Base-by-base conservation (phyloP, 139 green algal genomes). In the Chlorella ohadii region DNA sequence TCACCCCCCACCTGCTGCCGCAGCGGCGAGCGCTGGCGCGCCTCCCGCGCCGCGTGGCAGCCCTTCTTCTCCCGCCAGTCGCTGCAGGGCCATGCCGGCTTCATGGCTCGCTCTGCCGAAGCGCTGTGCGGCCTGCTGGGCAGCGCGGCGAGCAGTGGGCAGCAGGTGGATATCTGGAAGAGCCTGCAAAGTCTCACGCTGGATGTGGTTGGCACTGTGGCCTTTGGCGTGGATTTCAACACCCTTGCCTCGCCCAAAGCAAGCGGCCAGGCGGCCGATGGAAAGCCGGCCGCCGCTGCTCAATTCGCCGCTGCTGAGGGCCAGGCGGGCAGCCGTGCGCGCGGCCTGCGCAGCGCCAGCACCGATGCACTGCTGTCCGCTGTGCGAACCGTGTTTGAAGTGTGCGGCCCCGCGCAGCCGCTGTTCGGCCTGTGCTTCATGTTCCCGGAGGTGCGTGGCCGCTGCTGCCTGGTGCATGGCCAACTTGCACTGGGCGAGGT, bases 351-450 rank as follows among this genome's bases (percentile, higher is more conserved):
- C 38, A 31, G 23, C 68, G 63, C 28, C 63, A 76, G 23, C 20
- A n/a, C 68, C 5, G 38, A 55, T 25, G 25, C 12, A 38, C 38
- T 76, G 38, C 68, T 76, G 68, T 34, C 38, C 25, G 68, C 68
- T 17, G 68, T 76, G 68, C 68, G 68, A 22, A 76, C 68, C 36
- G 68, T 76, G 68, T 76, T 76, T 34, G 68, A 76, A 27, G 65
- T 72, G 33, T 76, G 68, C 38, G 68, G 68, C 68, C 68, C 68
- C 23, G 68, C 36, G 38, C 51, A 76, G 38, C 68, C 68, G 23
- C 55, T 57, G 31, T 76, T 76, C 34, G 68, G 36, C 2, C 68
- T 76, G 20, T 76, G 68, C 68, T 76, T 76, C 68, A 41, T 76
- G 6, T 56, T 76, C 25, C 68, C 68, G 0, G 68, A 76, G 68